These are phyloP conservation scores for Leishmania tarentolae DNA, from an alignment of 208 protist species.

Conservation along the genomic window DNA sequence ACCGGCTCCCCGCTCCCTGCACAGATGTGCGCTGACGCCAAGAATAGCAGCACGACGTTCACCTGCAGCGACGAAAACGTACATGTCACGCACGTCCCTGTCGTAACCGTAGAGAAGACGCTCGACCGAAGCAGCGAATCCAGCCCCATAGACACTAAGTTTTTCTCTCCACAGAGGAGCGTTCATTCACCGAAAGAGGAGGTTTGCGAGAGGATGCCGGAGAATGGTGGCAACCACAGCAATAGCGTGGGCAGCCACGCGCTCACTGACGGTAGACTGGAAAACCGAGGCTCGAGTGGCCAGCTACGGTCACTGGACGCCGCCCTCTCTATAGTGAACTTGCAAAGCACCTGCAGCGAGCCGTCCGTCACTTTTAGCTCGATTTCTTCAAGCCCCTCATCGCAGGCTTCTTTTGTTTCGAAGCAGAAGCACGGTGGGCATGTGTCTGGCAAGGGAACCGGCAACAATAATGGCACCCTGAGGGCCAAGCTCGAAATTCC, in stretches of 20 bases:
- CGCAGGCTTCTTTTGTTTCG: not conserved
- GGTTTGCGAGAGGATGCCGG: not conserved
- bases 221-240: not conserved
- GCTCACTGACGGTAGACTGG: not conserved
- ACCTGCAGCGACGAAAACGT: not conserved
- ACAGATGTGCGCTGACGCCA: not conserved
- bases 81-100: slow-evolving; percentile 11
- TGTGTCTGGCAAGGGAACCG: not conserved
- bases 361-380: slow-evolving; percentile 25
- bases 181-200: not conserved
- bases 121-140: slow-evolving; percentile 10
- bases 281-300: not conserved
- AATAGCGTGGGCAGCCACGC: not conserved
- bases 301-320: slow-evolving; percentile 43
- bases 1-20: not conserved
- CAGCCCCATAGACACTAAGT: not conserved
- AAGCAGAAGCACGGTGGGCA: not conserved
- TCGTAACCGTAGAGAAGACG: not conserved
- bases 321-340: slow-evolving; percentile 64
- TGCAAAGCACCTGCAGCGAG: slow-evolving; percentile 35
- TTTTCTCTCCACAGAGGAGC: not conserved
- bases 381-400: slow-evolving; percentile 13
- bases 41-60: slow-evolving; percentile 9
- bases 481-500: not conserved
- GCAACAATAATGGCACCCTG: not conserved